Conservation (phyloP, 2,329 filamentous ascomycete species). For the Talaromyces sp. region DNA sequence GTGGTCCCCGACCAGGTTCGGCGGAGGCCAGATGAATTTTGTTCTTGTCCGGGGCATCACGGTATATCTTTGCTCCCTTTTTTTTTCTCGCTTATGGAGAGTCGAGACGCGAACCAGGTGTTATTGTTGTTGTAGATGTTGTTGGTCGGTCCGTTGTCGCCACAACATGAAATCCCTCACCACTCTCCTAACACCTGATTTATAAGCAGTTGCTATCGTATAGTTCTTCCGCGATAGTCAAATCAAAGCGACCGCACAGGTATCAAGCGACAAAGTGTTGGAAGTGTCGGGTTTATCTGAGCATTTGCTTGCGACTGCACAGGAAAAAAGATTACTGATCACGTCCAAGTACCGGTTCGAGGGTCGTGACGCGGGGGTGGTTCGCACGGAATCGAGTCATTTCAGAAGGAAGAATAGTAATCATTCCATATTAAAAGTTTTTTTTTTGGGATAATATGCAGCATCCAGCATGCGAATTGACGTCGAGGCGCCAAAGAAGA, state of each 20-base stretch:
- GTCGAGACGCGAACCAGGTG: not conserved
- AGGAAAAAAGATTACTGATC: not conserved
- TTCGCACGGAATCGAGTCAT: not conserved
- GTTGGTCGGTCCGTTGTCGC: not conserved
- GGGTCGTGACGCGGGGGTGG: not conserved
- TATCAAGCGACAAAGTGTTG: not conserved
- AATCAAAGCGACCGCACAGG: not conserved
- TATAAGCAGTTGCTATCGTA: not conserved
- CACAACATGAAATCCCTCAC: not conserved
- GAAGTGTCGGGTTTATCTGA: not conserved
- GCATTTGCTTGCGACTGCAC: not conserved
- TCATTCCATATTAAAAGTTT: not conserved
- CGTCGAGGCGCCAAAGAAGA: not conserved
- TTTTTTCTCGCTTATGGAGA: not conserved
- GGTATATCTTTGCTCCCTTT: not conserved
- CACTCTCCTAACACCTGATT: not conserved
- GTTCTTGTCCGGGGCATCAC: slow-evolving; percentile 12
- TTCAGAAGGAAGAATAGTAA: not conserved
- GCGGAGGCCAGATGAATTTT: slow-evolving; percentile 14
- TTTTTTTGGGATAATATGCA: no score
- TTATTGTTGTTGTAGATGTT: not conserved
- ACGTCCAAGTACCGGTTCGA: not conserved
- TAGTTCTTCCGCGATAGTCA: not conserved
- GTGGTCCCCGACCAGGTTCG: not conserved
- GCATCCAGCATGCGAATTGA: no score